phyloP scores from a whole-genome alignment of 2,329 filamentous ascomycete genomes.

The Fusarium continuum region DNA sequence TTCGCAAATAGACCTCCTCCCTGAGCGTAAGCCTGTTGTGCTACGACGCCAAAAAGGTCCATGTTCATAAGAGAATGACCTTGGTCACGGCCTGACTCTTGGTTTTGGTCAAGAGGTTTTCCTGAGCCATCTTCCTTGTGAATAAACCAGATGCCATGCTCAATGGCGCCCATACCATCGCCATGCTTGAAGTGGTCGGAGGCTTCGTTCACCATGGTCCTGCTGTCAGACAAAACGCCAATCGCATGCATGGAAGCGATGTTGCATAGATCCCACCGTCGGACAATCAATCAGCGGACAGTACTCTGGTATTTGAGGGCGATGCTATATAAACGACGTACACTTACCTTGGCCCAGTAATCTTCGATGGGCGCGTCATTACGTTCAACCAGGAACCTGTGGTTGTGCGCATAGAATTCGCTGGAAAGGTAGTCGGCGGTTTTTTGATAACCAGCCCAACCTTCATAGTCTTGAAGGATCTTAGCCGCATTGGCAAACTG shows the following conservation, averaged over 20 bases:
- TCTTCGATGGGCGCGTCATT: conserved; percentile 4
- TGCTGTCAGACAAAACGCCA: conserved; percentile 12
- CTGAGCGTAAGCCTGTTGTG: conserved; percentile 29
- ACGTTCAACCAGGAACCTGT: conserved; percentile 12
- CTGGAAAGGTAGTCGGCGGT: not conserved
- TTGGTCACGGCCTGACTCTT: conserved; percentile 31
- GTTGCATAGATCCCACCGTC: conserved; percentile 29
- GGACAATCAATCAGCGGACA: conserved; percentile 8
- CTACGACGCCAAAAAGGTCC: conserved; percentile 5
- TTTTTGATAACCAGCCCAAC: conserved; percentile 38
- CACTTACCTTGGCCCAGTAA: conserved; percentile 15
- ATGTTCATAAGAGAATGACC: conserved; percentile 18
- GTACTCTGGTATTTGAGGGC: no score
- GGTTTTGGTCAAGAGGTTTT: conserved; percentile 10
- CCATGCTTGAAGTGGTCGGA: conserved; percentile 26
- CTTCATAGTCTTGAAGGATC: conserved; percentile 49
- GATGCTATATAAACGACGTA: no score
- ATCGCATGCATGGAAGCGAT: conserved; percentile 25
- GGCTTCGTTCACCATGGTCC: conserved; percentile 6
- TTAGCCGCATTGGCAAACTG: conserved; percentile 58
- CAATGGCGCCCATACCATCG: conserved; percentile 4
- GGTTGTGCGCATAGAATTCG: not conserved
- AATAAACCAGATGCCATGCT: conserved; percentile 11
- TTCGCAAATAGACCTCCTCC: conserved; percentile 26
- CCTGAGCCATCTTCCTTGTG: conserved; percentile 8